Conservation (phyloP, 441 rosid genomes). For the Francoa sonchifolia region DNA sequence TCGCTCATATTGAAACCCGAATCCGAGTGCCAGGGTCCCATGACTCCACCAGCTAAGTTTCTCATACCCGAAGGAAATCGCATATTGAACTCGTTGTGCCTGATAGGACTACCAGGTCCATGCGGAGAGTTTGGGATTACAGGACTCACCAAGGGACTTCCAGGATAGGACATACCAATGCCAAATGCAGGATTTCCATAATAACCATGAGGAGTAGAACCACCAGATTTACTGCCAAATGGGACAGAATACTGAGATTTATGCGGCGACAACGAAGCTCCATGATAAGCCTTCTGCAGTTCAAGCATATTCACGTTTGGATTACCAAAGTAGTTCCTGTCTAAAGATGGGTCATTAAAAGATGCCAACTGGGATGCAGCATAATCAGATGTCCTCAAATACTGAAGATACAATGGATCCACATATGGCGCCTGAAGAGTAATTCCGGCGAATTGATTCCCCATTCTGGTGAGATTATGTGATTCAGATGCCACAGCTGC, state of each 20-base stretch:
- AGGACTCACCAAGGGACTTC: constrained; percentile 50
- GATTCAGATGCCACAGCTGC: constrained; percentile 29
- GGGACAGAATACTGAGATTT: constrained; percentile 51
- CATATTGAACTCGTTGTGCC: constrained; percentile 49
- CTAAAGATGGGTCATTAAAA: constrained; percentile 37
- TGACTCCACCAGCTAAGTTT: constrained; percentile 36
- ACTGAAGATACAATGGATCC: constrained; percentile 63
- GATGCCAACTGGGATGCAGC: constrained; percentile 34
- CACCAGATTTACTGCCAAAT: constrained; percentile 35
- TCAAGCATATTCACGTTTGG: constrained; percentile 49
- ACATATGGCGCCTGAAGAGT: constrained; percentile 45
- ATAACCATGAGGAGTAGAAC: constrained; percentile 45
- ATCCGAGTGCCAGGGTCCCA: constrained; percentile 63
- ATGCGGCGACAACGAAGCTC: constrained; percentile 41
- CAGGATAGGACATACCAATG: constrained; percentile 56
- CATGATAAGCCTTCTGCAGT: constrained; percentile 58
- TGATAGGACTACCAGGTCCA: constrained; percentile 53
- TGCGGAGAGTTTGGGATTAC: constrained; percentile 43
- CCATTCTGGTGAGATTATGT: constrained; percentile 32
- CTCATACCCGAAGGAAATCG: constrained; percentile 40
- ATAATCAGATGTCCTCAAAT: constrained; percentile 40
- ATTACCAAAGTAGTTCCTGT: constrained; percentile 41
- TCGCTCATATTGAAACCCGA: constrained; percentile 28
- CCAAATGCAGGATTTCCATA: constrained; percentile 51
- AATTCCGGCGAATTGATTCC: constrained; percentile 36